Evolutionary conservation across 2,329 filamentous ascomycete genomes (phyloP), one percentile per base, ranked within the genome.

Genomic region (Cytospora schulzeri): DNA sequence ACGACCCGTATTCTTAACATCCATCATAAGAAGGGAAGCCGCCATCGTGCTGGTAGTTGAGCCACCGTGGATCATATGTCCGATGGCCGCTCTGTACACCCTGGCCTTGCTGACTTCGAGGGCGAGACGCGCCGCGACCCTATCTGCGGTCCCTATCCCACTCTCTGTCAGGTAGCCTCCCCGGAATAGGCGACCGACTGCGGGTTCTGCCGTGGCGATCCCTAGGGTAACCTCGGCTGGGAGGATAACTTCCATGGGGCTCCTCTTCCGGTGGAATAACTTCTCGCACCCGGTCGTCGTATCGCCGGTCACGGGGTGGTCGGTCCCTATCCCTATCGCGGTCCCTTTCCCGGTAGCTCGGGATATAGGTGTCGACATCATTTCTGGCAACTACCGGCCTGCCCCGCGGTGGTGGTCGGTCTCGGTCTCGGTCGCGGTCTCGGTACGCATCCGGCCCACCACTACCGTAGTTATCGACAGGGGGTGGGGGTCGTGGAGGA

Each of bases 401-500:
- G 64, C 62, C 68, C 68, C 72, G 61, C 71, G 73, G 24, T 71
- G 51, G 22, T 71, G 52, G 51, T 73, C 68, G 73, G 48, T 76
- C 77, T 54, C 76, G 67, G n/a, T 71, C 71, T 4, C 75, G 69
- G 50, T 74, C 71, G 8, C 72, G 60, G n/a, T 64, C 62, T 24
- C 45, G 57, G 48, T 64, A 64, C 52, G 65, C 67, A n/a, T 78
- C 76, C 70, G 73, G 74, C 28, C 76, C 77, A 56, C 74, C 76
- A 26, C 11, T 57, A 41, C 41, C 41, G 57, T 70, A 66, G 68
- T 76, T 72, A 66, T 79, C 76, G 9, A 73, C 75, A 5, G 79
- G 76, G n/a, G 80, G 79, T 2, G 83, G 81, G 2, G 83, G 84
- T 12, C 83, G 76, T 4, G 81, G 82, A 4, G 81, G 82, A 15